Conservation (phyloP, 1,139 yeast species). For the Scheffersomyces lignicola region DNA sequence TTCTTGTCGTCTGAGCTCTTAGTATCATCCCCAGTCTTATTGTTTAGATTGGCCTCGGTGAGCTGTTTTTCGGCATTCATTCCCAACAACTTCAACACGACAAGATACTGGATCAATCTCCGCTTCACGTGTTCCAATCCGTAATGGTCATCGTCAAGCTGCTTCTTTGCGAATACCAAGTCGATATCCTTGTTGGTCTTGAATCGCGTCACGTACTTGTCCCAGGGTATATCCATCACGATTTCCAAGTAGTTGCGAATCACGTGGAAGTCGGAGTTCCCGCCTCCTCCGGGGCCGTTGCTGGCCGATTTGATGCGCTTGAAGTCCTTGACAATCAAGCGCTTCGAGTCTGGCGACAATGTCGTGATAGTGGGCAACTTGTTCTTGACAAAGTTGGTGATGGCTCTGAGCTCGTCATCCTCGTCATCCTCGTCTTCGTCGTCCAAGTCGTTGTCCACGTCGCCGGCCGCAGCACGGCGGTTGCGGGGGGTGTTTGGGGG, state of each 20-base stretch:
- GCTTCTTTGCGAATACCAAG: conserved; percentile 53
- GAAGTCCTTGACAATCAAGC: conserved; percentile 62
- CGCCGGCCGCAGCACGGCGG: conserved; percentile 8
- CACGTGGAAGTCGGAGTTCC: conserved; percentile 74
- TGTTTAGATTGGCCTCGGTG: conserved; percentile 10
- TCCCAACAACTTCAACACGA: conserved; percentile 67
- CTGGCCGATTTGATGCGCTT: conserved; percentile 63
- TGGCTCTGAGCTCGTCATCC: conserved; percentile 45
- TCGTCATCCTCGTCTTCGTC: conserved; percentile 39
- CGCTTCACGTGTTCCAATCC: conserved; percentile 82
- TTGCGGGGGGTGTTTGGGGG: conserved; percentile 4
- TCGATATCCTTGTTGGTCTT: conserved; percentile 48
- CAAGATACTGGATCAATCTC: conserved; percentile 77
- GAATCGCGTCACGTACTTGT: conserved; percentile 38
- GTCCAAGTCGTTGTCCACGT: conserved; percentile 16
- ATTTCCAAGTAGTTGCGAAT: conserved; percentile 70
- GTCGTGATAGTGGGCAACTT: conserved; percentile 45
- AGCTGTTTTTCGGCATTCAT: conserved; percentile 35
- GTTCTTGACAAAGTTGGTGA: conserved; percentile 45
- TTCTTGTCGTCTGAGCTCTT: conserved; percentile 2
- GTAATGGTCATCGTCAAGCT: conserved; percentile 78
- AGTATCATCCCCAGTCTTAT: neutral
- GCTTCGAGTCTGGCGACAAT: conserved; percentile 50
- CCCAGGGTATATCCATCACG: conserved; percentile 69
- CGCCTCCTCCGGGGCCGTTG: conserved; percentile 32